Evolutionary conservation across 2,329 filamentous ascomycete species (phyloP).

Genomic region (Colletotrichum spinosum): DNA sequence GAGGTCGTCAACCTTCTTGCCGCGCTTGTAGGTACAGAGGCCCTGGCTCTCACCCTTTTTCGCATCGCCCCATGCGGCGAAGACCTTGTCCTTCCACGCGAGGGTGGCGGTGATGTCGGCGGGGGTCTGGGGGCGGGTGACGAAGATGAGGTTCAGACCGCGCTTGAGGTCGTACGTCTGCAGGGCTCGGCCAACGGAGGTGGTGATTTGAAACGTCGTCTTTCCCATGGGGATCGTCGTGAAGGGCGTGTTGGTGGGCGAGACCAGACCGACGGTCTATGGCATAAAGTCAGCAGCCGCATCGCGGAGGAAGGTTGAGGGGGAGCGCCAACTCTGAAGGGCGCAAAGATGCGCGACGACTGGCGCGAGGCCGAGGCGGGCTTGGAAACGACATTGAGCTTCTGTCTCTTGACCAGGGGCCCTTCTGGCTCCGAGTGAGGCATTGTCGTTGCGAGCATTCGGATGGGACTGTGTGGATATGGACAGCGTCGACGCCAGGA

Average conservation of each 20-base stretch:
- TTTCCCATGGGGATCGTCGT: conserved; percentile 90
- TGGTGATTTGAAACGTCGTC: conserved; percentile 97
- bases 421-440: conserved; percentile 69
- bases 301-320: neutral
- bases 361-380: conserved; percentile 51
- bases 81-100: conserved; percentile 87
- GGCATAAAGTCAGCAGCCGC: conserved; percentile 10
- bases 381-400: conserved; percentile 61
- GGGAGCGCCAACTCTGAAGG: conserved; percentile 78
- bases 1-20: conserved; percentile 84
- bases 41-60: conserved; percentile 68
- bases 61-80: conserved; percentile 87
- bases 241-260: conserved; percentile 90
- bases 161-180: conserved; percentile 96
- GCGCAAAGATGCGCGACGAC: conserved; percentile 88
- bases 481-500: neutral
- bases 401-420: conserved; percentile 82
- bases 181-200: conserved; percentile 87
- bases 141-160: conserved; percentile 91
- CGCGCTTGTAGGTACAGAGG: conserved; percentile 92
- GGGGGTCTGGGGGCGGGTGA: conserved; percentile 91
- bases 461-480: conserved; percentile 5
- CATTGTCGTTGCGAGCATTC: conserved; percentile 53
- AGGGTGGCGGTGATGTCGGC: conserved; percentile 85
- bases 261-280: conserved; percentile 92